Base-by-base conservation (phyloP, 768 basidiomycete genomes). In the Tephrocybe rancida region DNA sequence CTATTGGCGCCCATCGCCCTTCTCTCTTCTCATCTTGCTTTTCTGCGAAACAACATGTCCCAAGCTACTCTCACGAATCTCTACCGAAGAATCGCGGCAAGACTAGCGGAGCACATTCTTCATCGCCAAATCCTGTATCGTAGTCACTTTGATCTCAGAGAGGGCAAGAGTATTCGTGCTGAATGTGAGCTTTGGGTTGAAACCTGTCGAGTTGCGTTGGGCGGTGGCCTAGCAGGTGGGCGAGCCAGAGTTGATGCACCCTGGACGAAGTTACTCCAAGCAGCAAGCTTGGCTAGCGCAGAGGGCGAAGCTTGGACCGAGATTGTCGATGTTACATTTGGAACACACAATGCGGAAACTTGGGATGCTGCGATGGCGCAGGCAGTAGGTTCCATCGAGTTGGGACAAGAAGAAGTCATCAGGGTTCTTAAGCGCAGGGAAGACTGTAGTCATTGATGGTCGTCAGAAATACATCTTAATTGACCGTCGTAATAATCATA, bases 161-260 rank as follows among this genome's bases (percentile, higher is more conserved):
- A 92, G 50, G 90, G 87, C 4, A 78, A 75, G 54, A 71, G 73
- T 19, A 77, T 96, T 19, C 74, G 74, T 19, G 80, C 81, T 1
- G 95, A 98, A 68, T 85, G 83, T 73, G 80, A 86, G 63, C 77
- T 92, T 44, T 94, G 95, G 94, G 78, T 87, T 5, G 88, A 92
- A 70, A 88, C 90, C 6, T 90, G 86, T 54, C 80, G 83, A 24
- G 70, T 73, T 19, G 87, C 84, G 2, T 70, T 93, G 34, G 72
- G 68, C 39, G 78, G 71, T 10, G 67, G 69, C 34, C 69, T 80
- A 35, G 71, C 69, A 21, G 80, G 78, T 51, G 79, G 74, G 44
- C 77, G 67, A 60, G 73, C 69, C 48, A 79, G 84, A 16, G 79
- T 87, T 1, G 87, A 88, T 64, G 81, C 79, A 0, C 90, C 92